Conservation (phyloP, 805 yeast species). For the Yarrowia keelungensis region DNA sequence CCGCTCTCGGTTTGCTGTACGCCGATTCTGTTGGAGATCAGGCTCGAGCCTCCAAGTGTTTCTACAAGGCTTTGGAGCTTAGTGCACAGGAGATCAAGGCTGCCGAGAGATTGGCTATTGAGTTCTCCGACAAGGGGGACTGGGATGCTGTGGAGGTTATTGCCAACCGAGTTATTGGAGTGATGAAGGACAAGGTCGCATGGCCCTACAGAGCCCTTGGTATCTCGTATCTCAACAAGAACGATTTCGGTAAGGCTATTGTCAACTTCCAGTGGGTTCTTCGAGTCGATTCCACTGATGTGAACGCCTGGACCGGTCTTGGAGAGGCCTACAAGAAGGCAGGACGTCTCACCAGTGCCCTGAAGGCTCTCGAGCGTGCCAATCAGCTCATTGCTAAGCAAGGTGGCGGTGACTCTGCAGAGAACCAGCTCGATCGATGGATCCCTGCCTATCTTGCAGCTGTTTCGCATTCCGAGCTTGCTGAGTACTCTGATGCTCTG, state of each 20-base stretch:
- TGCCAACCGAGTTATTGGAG: conserved; percentile 67
- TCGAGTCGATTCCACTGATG: conserved; percentile 68
- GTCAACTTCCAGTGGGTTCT: conserved; percentile 89
- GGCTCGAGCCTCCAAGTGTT: conserved; percentile 81
- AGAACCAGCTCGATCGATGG: conserved; percentile 55
- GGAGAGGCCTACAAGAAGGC: conserved; percentile 92
- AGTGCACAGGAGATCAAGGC: conserved; percentile 78
- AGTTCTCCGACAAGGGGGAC: conserved; percentile 69
- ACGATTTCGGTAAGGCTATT: conserved; percentile 78
- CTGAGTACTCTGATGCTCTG: conserved; percentile 70
- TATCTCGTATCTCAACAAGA: conserved; percentile 71
- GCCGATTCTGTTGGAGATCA: conserved; percentile 62
- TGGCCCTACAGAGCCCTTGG: conserved; percentile 96
- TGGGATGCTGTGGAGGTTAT: conserved; percentile 87
- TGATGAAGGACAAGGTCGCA: conserved; percentile 54
- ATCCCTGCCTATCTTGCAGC: conserved; percentile 73
- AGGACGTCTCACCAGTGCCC: conserved; percentile 87
- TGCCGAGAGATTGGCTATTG: conserved; percentile 72
- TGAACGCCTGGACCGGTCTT: conserved; percentile 89
- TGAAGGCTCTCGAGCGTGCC: conserved; percentile 78
- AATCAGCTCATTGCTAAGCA: conserved; percentile 53
- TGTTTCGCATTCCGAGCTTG: conserved; percentile 64
- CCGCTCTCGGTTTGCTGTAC: conserved; percentile 81
- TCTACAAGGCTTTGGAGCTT: conserved; percentile 85
- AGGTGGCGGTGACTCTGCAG: too few species aligned